These are phyloP conservation scores for Pelargonium australe DNA, from an alignment of 441 rosid genomes.

Conservation along the genomic window DNA sequence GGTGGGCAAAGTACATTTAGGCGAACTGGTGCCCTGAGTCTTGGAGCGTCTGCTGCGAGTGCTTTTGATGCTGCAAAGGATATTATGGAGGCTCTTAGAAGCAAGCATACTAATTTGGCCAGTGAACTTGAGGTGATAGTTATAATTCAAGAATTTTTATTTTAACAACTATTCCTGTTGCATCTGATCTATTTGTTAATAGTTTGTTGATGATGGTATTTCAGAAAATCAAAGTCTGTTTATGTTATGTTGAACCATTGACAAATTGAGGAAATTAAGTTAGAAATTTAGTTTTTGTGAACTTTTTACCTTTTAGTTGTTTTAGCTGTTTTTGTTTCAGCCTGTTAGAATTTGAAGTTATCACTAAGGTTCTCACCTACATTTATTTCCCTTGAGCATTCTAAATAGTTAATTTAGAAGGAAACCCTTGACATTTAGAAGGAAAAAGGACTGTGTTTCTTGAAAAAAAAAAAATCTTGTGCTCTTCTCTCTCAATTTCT, in stretches of 20 bases:
- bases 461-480: too few relatives aligned
- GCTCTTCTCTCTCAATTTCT: too few relatives aligned
- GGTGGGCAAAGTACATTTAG: slow-evolving; percentile 55
- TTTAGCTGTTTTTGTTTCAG: neutral
- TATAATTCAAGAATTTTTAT: slow-evolving; percentile 16
- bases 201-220: neutral
- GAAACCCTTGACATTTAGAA: too few relatives aligned
- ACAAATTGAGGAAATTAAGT: neutral
- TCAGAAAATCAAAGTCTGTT: neutral
- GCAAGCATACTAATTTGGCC: slow-evolving; percentile 93
- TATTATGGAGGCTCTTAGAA: slow-evolving; percentile 92
- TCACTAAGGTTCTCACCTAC: neutral
- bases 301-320: neutral
- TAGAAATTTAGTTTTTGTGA: neutral
- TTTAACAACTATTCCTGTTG: neutral
- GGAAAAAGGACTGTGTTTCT: too few relatives aligned
- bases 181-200: neutral
- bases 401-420: too few relatives aligned
- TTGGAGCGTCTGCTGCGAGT: slow-evolving; percentile 72
- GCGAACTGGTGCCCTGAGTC: slow-evolving; percentile 52
- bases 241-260: neutral
- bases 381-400: neutral
- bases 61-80: slow-evolving; percentile 98
- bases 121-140: slow-evolving; percentile 83
- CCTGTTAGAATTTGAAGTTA: neutral